These are phyloP conservation scores for Blastobotrys persicus DNA, from an alignment of 1,139 yeast species.

Conservation along the genomic window DNA sequence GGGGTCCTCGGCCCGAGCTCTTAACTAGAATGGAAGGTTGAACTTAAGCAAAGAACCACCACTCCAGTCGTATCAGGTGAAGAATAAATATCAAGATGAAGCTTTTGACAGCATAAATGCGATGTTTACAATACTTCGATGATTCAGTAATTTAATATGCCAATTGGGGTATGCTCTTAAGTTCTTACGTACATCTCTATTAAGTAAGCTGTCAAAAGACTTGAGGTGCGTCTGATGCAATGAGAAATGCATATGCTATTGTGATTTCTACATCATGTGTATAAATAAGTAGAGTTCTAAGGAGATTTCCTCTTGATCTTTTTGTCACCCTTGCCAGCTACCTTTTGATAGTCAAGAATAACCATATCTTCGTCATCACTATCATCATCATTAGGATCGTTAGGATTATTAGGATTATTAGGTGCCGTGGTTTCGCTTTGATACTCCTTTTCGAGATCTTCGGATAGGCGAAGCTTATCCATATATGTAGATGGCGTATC, in stretches of 20 bases:
- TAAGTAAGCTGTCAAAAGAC: too few relatives aligned
- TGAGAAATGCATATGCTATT: not conserved
- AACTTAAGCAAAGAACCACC: too few relatives aligned
- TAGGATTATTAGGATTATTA: not conserved
- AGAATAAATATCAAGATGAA: too few relatives aligned
- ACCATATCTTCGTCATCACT: conserved; percentile 17
- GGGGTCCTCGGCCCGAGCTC: too few relatives aligned
- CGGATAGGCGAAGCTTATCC: conserved; percentile 1
- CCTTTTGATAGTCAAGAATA: conserved; percentile 15
- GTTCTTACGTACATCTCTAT: too few relatives aligned
- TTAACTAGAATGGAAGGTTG: not conserved
- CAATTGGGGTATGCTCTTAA: too few relatives aligned
- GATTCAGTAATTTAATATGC: too few relatives aligned
- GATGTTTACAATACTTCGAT: too few relatives aligned
- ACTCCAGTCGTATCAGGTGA: too few relatives aligned
- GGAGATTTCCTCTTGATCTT: not conserved
- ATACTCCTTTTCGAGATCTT: conserved; percentile 4
- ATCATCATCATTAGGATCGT: not conserved
- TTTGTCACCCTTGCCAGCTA: conserved; percentile 1
- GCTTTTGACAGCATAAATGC: too few relatives aligned
- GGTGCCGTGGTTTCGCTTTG: not conserved
- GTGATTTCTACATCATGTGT: not conserved
- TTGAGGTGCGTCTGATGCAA: too few relatives aligned
- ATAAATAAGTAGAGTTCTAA: not conserved
- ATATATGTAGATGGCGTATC: not conserved